Evolutionary conservation across 331 rosid genomes (phyloP), one percentile per base, ranked within the genome.

Genomic region (Ulmus americana): DNA sequence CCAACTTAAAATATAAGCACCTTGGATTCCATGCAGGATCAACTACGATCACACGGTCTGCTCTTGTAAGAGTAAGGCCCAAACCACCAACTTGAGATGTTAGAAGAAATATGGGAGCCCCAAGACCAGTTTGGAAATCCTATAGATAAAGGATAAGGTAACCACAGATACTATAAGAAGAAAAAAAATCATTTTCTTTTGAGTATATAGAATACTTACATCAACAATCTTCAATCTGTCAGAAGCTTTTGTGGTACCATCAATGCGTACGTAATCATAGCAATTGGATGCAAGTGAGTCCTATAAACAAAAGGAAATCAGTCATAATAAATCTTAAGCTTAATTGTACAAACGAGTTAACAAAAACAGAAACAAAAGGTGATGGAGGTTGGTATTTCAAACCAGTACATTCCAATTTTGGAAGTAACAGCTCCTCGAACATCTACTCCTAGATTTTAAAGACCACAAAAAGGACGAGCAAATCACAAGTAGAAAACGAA

Each of bases 1-100:
- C 76, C 13, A 57, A 73, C 35, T 28, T 28, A 28, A 28, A 28
- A 28, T 28, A 28, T 61, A 52, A 43, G 63, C 46, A 92, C 98
- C 98, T 92, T 8, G 98, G 98, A 74, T 92, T 92, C 96, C 98
- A 92, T 73, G 98, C 96, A 77, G 98, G 98, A 80, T 92, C 96
- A 65, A 85, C 98, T 43, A 92, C 96, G 74, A 92, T 92, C 67
- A 92, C 98, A 65, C 98, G 96, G 74, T 89, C 96, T 67, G 98
- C 98, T 81, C 80, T 83, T 53, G 98, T 92, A 60, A 92, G 98
- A 7, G 96, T 92, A 20, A 92, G 84, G 74, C 98, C 98, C 72
- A 92, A 79, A 74, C 98, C 98, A 68, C 96, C 98, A 73, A 92
- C 98, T 80, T 88, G 98, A 79, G 98, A 88, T 61, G 96, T 92